These are phyloP conservation scores for Alternaria sp. DNA, from an alignment of 2,329 filamentous ascomycete genomes.

Conservation along the genomic window DNA sequence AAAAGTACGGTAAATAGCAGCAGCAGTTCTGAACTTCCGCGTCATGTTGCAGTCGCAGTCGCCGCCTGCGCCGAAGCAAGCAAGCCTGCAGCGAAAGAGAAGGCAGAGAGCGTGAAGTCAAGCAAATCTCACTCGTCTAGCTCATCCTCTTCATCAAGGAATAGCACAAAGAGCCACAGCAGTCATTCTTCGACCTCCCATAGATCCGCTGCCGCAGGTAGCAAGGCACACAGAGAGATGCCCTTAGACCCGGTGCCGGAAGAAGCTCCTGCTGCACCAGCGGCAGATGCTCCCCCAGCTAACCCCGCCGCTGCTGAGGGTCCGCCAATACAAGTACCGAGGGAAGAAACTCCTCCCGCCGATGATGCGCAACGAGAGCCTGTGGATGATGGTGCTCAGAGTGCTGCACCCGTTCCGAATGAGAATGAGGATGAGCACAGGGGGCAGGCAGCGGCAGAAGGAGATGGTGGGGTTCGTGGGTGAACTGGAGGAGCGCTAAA, in stretches of 20 bases:
- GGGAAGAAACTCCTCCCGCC: not conserved
- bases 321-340: not conserved
- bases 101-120: not conserved
- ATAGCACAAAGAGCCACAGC: not conserved
- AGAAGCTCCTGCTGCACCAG: not conserved
- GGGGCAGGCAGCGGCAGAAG: not conserved
- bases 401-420: not conserved
- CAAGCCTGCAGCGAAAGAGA: not conserved
- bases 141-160: not conserved
- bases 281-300: not conserved
- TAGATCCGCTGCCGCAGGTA: not conserved
- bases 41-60: not conserved
- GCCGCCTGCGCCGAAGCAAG: not conserved
- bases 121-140: not conserved
- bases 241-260: not conserved
- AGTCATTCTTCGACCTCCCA: not conserved
- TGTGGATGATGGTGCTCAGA: not conserved
- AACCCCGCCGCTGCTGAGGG: not conserved
- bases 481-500: not conserved
- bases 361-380: not conserved
- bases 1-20: not conserved
- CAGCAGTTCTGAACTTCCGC: not conserved
- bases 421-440: not conserved
- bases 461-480: not conserved
- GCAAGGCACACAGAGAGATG: not conserved